Evolutionary conservation across 305 asterid genomes (phyloP).

Genomic region (Solanum hybrid): DNA sequence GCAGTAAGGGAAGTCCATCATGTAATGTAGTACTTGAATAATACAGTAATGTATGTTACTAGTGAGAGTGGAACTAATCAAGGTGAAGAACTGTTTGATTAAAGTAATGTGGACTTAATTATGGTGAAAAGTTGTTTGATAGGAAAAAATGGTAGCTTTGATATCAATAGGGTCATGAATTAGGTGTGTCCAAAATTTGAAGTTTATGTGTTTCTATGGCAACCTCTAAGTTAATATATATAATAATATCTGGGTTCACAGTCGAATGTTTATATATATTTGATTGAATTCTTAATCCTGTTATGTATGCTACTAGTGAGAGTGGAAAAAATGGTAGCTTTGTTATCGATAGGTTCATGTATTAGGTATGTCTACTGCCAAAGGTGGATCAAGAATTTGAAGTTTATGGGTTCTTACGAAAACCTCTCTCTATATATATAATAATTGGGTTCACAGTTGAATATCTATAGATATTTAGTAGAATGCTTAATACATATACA

Average conservation of each 20-base stretch:
- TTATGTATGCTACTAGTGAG: no score
- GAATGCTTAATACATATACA: neutral
- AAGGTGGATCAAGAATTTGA: no score
- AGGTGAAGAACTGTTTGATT: neutral
- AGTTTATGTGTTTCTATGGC: neutral
- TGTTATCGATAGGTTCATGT: no score
- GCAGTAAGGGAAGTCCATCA: neutral
- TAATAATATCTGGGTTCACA: neutral
- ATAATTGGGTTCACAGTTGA: neutral
- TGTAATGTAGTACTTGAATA: neutral
- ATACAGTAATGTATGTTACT: neutral
- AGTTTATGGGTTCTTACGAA: no score
- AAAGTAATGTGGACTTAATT: neutral
- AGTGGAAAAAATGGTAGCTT: no score
- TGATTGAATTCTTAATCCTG: neutral
- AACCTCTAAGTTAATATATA: neutral
- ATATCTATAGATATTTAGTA: neutral
- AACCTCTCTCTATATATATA: neutral
- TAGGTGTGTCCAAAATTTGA: neutral
- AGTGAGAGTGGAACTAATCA: neutral
- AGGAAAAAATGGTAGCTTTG: neutral
- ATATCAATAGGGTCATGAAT: neutral
- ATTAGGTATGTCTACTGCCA: no score
- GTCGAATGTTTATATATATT: neutral
- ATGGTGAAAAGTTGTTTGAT: neutral